A percentile compares a stretch with the other conserved stretches of the same genome.
Evolutionary conservation across 169 alveolate species (phyloP).

Genomic region (Plasmodium falciparum): DNA sequence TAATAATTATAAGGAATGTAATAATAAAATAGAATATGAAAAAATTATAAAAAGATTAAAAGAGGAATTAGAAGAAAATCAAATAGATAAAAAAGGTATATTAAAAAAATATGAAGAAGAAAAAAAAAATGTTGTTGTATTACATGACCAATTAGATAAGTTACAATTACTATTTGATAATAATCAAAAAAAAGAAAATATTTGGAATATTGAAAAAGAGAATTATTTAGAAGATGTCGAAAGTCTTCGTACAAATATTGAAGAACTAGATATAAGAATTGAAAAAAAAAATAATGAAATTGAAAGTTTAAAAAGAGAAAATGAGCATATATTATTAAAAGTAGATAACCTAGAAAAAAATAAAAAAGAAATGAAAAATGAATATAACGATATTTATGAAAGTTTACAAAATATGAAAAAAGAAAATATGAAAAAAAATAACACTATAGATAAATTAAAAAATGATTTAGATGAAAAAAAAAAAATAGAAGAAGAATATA

Average conservation of each 20-base stretch:
- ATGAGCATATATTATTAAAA: constrained; percentile 64
- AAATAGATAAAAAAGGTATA: constrained; percentile 13
- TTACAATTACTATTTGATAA: constrained; percentile 47
- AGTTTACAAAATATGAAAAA: constrained; percentile 32
- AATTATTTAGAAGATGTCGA: constrained; percentile 58
- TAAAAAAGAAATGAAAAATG: constrained; percentile 67
- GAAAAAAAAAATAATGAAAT: constrained; percentile 72
- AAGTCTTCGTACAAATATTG: constrained; percentile 27
- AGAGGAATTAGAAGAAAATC: constrained; percentile 27
- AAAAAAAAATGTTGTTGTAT: constrained; percentile 20
- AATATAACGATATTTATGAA: constrained; percentile 48
- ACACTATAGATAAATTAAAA: constrained; percentile 45
- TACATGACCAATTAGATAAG: constrained; percentile 44
- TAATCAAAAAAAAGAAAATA: constrained; percentile 67
- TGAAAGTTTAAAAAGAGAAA: constrained; percentile 61
- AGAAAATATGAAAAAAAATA: constrained; percentile 61
- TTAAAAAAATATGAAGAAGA: constrained; percentile 50
- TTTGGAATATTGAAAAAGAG: constrained; percentile 53
- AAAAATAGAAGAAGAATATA: constrained; percentile 48
- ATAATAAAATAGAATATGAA: constrained; percentile 2
- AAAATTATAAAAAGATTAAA: constrained; percentile 12
- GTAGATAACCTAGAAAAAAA: constrained; percentile 65
- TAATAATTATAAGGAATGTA: no score
- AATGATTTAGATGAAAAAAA: constrained; percentile 53
- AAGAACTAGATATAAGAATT: constrained; percentile 49